Base-by-base conservation (phyloP, 495 filamentous ascomycete species). In the Neohortaea acidophila region DNA sequence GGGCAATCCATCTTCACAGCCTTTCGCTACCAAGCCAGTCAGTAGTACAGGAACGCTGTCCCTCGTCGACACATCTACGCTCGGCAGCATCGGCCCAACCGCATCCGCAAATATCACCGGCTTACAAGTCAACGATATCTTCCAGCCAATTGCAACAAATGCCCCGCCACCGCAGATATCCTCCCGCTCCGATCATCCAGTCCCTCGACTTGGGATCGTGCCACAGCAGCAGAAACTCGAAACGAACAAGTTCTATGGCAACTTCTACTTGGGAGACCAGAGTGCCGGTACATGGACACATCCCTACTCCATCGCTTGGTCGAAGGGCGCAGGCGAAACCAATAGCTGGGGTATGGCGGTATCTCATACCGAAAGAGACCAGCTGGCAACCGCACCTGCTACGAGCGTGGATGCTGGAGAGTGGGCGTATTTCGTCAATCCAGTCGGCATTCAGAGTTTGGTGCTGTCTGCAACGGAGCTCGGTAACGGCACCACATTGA, bases 201-300 rank as follows among this genome's bases (percentile, higher is more conserved):
- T 60, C 1, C 39, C 51, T 15, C 40, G 48, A 10, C 25, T 50
- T 12, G 48, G 46, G 6, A 57, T 61, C 20, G 36, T 47, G n/a
- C 48, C 52, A 38, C 59, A 70, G 14, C 55, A 59, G 2, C 57
- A 50, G 1, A 79, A 79, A 0, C 67, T 82, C 44, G 62, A 70
- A 35, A 89, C 85, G 10, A 91, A 94, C 58, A 94, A 93, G 50
- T 97, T 94, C 57, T 93, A 93, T 51, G 74, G 75, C 36, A 92
- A 91, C 33, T 75, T 93, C 46, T 89, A 87, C 51, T 62, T 94
- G 2, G 84, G 77, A 2, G 68, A 58, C 32, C 85, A 92, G 56
- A 69, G 61, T 3, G 68, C 70, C 25, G 66, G 75, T 1, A 69
- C 74, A 0, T 94, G 81, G 66, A 81, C 82, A 1, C 77, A 91